These are phyloP conservation scores for Scenedesmus sp. DNA, from an alignment of 163 green algal genomes.

Conservation along the genomic window DNA sequence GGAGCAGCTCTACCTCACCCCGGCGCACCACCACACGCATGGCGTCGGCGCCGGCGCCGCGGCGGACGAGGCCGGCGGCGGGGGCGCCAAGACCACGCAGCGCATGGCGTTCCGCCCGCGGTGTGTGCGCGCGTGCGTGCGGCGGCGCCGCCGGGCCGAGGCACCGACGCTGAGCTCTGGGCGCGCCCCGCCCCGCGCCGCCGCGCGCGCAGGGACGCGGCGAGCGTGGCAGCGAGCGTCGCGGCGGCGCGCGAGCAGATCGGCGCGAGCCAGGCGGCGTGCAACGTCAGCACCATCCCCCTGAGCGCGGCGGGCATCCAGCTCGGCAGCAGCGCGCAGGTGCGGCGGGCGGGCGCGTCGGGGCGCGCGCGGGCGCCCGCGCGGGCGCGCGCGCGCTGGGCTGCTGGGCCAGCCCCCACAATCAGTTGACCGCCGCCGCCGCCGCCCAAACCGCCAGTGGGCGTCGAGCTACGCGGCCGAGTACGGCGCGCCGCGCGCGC, in stretches of 20 bases:
- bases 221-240: constrained; percentile 7
- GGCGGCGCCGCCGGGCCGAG: too few relatives aligned
- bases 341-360: not conserved
- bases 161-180: not conserved
- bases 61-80: not conserved
- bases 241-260: constrained; percentile 31
- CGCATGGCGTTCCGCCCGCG: constrained; percentile 22
- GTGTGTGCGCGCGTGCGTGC: not conserved
- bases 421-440: too few relatives aligned
- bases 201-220: constrained; percentile 10
- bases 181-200: not conserved
- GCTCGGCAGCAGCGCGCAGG: constrained; percentile 36
- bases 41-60: not conserved
- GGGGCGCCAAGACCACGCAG: constrained; percentile 27
- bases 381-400: too few relatives aligned
- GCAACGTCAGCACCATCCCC: constrained; percentile 44
- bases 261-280: constrained; percentile 24
- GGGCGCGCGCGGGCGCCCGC: too few relatives aligned
- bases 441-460: too few relatives aligned
- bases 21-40: too few relatives aligned
- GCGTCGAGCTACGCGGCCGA: constrained; percentile 8
- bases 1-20: constrained; percentile 16
- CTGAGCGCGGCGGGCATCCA: constrained; percentile 43
- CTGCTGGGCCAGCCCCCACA: too few relatives aligned
- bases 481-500: not conserved